Evolutionary conservation across 306 rosid species (phyloP), one percentile per base, ranked within the genome.

Genomic region (Begonia masoniana): DNA sequence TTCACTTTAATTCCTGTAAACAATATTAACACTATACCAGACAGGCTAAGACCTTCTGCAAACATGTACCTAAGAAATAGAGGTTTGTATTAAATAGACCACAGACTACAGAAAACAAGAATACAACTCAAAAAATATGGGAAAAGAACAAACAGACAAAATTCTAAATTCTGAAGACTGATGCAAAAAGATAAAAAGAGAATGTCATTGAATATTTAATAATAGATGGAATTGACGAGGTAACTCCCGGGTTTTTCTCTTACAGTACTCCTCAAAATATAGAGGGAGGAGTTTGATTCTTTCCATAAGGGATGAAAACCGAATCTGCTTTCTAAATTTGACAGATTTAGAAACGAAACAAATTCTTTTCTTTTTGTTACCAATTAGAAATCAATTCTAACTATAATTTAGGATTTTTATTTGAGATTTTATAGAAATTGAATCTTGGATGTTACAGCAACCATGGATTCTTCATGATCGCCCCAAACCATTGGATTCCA

Each of bases 111-210:
- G 21, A 21, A 10, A 59, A 53, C 10, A 47, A 43, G 23, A 60
- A 47, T 14, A 63, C 56, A 23, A 10, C 15, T 21, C 16, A 64
- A 55, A 43, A 59, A 71, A 13, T 2, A 53, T 85, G 5, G 99
- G 99, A 63, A 91, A 60, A 91, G 99, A 65, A 91, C 99, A 78
- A 91, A 77, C 54, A 91, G 93, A 72, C 99, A 86, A 64, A 96
- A 83, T 80, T 91, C 99, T 85, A 83, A 74, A 67, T 86, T 91
- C 77, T 86, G 99, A 74, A 91, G 93, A 71, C 96, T 91, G 84
- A 13, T 24, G 80, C 53, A 65, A 57, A 68, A 70, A 49, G 51
- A 47, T 31, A 61, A 50, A 24, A 24, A 2, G 4, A 4, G 4
- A 24, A 2, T 24, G 2, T 24, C 31, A 67, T 51, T 66, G 45